Evolutionary conservation across 257 asterid genomes (phyloP).

Genomic region (Catharanthus roseus): DNA sequence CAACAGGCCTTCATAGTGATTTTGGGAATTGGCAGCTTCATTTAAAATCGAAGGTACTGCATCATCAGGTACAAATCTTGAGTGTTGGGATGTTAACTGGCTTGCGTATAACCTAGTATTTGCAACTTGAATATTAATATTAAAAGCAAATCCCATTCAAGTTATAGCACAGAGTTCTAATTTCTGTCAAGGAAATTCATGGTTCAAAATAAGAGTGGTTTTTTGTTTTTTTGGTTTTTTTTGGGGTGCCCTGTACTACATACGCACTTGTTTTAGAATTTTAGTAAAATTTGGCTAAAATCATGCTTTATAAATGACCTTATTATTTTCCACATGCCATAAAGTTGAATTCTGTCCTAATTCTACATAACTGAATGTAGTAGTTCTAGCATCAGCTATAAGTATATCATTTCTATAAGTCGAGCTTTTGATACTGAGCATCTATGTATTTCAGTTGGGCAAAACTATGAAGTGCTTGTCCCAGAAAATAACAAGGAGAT

Average conservation of each 20-base stretch:
- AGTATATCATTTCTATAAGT: background rate
- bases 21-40: constrained; percentile 87
- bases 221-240: no score
- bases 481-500: background rate
- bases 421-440: background rate
- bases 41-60: constrained; percentile 68
- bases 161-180: background rate
- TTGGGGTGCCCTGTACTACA: background rate
- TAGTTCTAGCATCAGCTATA: no score
- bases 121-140: background rate
- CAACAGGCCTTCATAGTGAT: constrained; percentile 67
- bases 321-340: background rate
- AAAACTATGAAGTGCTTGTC: background rate
- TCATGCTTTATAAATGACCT: background rate
- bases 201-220: background rate
- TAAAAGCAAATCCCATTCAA: background rate
- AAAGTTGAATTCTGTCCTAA: background rate
- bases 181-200: background rate
- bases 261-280: background rate
- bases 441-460: no score
- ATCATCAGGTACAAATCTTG: constrained; percentile 10
- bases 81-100: background rate
- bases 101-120: background rate
- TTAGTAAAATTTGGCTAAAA: background rate
- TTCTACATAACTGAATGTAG: background rate